Evolutionary conservation across 2,329 filamentous ascomycete genomes (phyloP).

Genomic region (Dothideomycetes sp.): DNA sequence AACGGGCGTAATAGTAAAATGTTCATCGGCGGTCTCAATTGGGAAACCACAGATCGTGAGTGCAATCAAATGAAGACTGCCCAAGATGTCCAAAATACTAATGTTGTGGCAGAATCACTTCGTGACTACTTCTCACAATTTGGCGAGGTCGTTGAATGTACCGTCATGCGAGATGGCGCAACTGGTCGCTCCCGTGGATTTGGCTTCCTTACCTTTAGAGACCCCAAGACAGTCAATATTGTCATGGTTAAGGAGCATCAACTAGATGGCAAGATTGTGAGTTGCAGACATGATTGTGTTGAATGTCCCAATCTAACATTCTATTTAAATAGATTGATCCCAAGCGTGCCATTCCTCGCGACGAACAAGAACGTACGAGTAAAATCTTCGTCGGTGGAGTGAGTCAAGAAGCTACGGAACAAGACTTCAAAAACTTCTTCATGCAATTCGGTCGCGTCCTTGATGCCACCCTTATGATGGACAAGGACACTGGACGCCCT

Average conservation of each 20-base stretch:
- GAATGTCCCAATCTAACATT: not conserved
- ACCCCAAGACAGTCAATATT: conserved; percentile 94
- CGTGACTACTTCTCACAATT: conserved; percentile 97
- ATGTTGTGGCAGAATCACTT: conserved; percentile 64
- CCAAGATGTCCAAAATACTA: too few relatives aligned
- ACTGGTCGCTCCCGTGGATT: conserved; percentile 92
- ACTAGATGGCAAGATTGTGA: conserved; percentile 94
- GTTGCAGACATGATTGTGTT: too few relatives aligned
- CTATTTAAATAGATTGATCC: conserved; percentile 88
- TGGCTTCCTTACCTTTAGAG: conserved; percentile 94
- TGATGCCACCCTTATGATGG: conserved; percentile 98
- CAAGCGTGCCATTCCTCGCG: conserved; percentile 90
- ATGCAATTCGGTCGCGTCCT: conserved; percentile 92
- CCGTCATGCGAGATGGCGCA: conserved; percentile 95
- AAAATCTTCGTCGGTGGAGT: conserved; percentile 99
- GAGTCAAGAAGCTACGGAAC: conserved; percentile 90
- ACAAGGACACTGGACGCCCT: conserved; percentile 96
- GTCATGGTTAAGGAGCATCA: conserved; percentile 99
- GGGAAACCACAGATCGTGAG: conserved; percentile 98
- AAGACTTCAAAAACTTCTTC: conserved; percentile 95
- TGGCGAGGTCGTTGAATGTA: conserved; percentile 93
- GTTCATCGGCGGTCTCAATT: conserved; percentile 98
- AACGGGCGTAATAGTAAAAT: conserved; percentile 63
- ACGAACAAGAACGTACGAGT: conserved; percentile 95
- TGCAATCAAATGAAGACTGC: too few relatives aligned